Evolutionary conservation across 2,329 filamentous ascomycete species (phyloP).

Genomic region (Rhinocladiella mackenziei): DNA sequence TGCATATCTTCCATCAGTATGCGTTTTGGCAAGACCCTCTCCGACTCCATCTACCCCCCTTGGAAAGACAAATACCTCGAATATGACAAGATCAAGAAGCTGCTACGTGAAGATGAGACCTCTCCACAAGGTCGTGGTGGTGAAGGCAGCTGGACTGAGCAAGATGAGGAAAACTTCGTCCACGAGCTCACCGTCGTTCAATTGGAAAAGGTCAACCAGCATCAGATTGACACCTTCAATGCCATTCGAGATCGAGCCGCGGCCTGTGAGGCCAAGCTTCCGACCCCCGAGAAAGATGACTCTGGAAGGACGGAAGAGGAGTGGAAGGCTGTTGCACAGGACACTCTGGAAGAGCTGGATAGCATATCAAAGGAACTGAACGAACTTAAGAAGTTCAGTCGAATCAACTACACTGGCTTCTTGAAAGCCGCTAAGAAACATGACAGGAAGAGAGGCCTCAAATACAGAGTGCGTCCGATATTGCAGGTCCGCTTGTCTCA

Average conservation of each 20-base stretch:
- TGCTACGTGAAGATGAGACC: slow-evolving; percentile 72
- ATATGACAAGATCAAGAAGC: slow-evolving; percentile 85
- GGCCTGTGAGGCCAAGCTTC: slow-evolving; percentile 62
- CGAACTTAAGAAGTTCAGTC: slow-evolving; percentile 91
- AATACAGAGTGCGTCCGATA: slow-evolving; percentile 85
- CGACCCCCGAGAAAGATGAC: slow-evolving; percentile 44
- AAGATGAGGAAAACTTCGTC: slow-evolving; percentile 89
- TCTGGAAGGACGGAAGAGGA: slow-evolving; percentile 39
- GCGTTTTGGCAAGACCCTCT: slow-evolving; percentile 90
- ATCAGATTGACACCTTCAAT: slow-evolving; percentile 78
- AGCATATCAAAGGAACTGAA: slow-evolving; percentile 83
- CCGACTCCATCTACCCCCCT: slow-evolving; percentile 71
- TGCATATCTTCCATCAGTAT: slow-evolving; percentile 47
- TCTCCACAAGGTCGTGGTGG: slow-evolving; percentile 44
- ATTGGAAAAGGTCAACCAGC: slow-evolving; percentile 87
- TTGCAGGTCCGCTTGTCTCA: slow-evolving; percentile 86
- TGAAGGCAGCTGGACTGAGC: slow-evolving; percentile 77
- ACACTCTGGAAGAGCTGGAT: slow-evolving; percentile 77
- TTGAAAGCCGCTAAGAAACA: slow-evolving; percentile 99
- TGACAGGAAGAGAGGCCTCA: slow-evolving; percentile 81
- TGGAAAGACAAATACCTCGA: slow-evolving; percentile 96
- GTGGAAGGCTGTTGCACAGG: slow-evolving; percentile 55
- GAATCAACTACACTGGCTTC: slow-evolving; percentile 95
- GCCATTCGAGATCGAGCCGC: slow-evolving; percentile 76
- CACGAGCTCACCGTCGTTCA: slow-evolving; percentile 93